Percentiles rank a stretch among this genome's conserved stretches.
Conservation (phyloP, 75 land plant genomes). For the Chamaecyparis obtusa region DNA sequence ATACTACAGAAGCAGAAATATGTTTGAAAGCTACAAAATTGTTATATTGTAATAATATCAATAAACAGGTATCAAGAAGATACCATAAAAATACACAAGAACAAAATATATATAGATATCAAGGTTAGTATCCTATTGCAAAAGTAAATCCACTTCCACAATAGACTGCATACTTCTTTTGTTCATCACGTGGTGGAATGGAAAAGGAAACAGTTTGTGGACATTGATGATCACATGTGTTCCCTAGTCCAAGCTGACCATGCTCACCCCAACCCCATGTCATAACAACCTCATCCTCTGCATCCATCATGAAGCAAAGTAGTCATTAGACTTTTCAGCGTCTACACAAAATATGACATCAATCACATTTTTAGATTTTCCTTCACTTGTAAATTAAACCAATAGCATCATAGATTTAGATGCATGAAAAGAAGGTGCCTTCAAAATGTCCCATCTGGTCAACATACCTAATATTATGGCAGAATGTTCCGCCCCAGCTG, state of each 20-base stretch:
- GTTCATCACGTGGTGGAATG: neutral
- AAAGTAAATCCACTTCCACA: constrained; percentile 97
- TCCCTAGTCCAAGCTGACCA: constrained; percentile 94
- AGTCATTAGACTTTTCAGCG: neutral
- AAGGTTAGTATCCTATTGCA: constrained; percentile 1
- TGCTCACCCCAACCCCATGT: constrained; percentile 99
- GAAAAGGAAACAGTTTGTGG: constrained; percentile 60
- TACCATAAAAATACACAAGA: neutral
- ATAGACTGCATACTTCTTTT: constrained; percentile 17
- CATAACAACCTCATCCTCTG: constrained; percentile 70
- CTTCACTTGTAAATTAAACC: neutral
- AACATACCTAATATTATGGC: constrained; percentile 67
- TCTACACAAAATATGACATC: neutral
- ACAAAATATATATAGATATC: neutral
- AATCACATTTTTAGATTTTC: neutral
- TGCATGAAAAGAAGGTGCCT: constrained; percentile 1
- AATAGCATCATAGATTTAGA: neutral
- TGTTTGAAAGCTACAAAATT: neutral
- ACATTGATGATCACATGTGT: constrained; percentile 47
- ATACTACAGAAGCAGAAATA: neutral
- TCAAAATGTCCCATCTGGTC: neutral
- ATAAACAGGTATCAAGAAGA: neutral
- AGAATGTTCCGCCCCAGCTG: constrained; percentile 96
- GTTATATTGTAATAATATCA: neutral
- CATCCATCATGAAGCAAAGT: neutral